Evolutionary conservation across 805 yeast genomes (phyloP).

Genomic region (Komagataella ulmi): DNA sequence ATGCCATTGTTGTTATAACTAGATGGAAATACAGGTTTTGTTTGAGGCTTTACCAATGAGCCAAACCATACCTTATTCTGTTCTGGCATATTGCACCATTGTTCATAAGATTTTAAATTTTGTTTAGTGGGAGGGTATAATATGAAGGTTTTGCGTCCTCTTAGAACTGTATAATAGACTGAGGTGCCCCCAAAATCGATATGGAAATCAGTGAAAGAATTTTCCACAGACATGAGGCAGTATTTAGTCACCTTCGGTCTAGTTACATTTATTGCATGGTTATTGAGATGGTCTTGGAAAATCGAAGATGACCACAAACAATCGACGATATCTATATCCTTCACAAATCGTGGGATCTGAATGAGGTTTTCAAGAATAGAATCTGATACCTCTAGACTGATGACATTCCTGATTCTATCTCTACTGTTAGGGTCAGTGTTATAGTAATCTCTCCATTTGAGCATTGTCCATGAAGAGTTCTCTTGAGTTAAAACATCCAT

Average conservation of each 20-base stretch:
- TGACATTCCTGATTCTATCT: slow-evolving; percentile 65
- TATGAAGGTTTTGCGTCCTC: slow-evolving; percentile 65
- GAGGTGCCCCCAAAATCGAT: slow-evolving; percentile 89
- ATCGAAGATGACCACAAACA: slow-evolving; percentile 36
- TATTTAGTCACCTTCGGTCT: slow-evolving; percentile 61
- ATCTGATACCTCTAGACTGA: slow-evolving; percentile 65
- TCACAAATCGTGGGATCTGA: slow-evolving; percentile 53
- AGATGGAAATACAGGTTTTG: slow-evolving; percentile 9
- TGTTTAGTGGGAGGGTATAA: slow-evolving; percentile 64
- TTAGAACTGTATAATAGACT: slow-evolving; percentile 71
- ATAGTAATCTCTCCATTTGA: slow-evolving; percentile 66
- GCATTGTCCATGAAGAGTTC: slow-evolving; percentile 52
- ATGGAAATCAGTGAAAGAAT: slow-evolving; percentile 82
- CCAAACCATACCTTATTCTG: slow-evolving; percentile 59
- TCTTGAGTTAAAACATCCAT: slow-evolving; percentile 85
- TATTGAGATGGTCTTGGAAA: background rate
- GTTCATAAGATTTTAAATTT: slow-evolving; percentile 47
- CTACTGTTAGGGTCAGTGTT: slow-evolving; percentile 26
- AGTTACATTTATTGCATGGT: slow-evolving; percentile 7
- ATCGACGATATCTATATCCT: slow-evolving; percentile 54
- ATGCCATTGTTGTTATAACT: slow-evolving; percentile 20
- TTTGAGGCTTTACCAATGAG: slow-evolving; percentile 21
- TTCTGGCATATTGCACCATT: slow-evolving; percentile 59
- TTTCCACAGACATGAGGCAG: slow-evolving; percentile 72
- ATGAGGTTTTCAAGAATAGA: slow-evolving; percentile 35